Evolutionary conservation across 345 rosid species (phyloP).

Genomic region (Angophora floribunda): DNA sequence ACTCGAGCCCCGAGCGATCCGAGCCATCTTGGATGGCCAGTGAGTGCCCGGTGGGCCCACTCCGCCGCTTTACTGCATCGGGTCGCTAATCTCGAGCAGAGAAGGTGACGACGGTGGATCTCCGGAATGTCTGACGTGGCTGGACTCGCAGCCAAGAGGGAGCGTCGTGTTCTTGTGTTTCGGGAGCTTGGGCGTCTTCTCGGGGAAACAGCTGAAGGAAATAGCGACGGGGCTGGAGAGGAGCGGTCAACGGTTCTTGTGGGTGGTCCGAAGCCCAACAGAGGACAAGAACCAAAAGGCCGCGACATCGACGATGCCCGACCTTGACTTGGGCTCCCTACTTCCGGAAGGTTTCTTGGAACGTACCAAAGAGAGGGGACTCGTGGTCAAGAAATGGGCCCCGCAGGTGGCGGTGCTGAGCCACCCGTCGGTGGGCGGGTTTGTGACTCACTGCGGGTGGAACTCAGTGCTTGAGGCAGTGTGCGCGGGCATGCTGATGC

Average conservation of each 20-base stretch:
- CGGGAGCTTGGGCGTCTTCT: conserved; percentile 52
- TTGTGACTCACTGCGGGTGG: conserved; percentile 23
- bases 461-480: conserved; percentile 19
- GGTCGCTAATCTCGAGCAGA: conserved; percentile 31
- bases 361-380: conserved; percentile 15
- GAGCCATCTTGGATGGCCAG: conserved; percentile 31
- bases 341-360: conserved; percentile 38
- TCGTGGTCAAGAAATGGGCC: conserved; percentile 13
- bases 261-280: conserved; percentile 45
- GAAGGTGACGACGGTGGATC: background rate
- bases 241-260: conserved; percentile 36
- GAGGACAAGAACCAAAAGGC: background rate
- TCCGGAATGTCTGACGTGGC: conserved; percentile 29
- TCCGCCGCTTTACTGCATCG: conserved; percentile 39
- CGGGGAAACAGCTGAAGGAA: conserved; percentile 20
- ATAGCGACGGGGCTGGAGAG: conserved; percentile 43
- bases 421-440: conserved; percentile 8
- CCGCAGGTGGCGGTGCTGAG: conserved; percentile 7
- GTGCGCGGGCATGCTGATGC: background rate
- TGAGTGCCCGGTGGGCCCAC: conserved; percentile 18
- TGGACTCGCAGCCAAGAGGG: conserved; percentile 30
- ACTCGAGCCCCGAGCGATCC: conserved; percentile 30
- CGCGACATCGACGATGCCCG: background rate
- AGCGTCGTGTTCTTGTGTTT: conserved; percentile 49
- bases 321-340: conserved; percentile 13